A percentile compares a stretch with the other conserved stretches of the same genome.
These are phyloP conservation scores for Mycosphaerella sp. DNA, from an alignment of 2,329 filamentous ascomycete genomes.

Conservation along the genomic window DNA sequence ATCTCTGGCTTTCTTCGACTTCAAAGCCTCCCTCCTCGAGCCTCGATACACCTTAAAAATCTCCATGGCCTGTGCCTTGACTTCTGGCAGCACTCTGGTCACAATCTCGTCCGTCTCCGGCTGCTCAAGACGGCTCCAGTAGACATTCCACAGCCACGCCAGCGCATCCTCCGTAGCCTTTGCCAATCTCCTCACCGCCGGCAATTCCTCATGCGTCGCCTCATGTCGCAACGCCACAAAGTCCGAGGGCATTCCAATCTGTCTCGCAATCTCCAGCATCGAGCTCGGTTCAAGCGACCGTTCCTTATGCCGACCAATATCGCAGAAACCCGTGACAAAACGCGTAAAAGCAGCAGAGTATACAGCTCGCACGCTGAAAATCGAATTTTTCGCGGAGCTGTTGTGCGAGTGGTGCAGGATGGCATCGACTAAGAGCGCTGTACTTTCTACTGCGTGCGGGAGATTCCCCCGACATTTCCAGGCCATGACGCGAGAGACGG, in stretches of 20 bases:
- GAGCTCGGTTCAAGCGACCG: slow-evolving; percentile 54
- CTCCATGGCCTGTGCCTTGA: slow-evolving; percentile 30
- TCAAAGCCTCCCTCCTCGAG: slow-evolving; percentile 28
- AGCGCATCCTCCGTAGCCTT: slow-evolving; percentile 64
- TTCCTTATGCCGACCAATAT: slow-evolving; percentile 61
- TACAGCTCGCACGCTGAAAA: slow-evolving; percentile 59
- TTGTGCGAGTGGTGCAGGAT: slow-evolving; percentile 58
- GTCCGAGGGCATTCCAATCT: slow-evolving; percentile 62
- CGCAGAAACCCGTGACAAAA: slow-evolving; percentile 74
- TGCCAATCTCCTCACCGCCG: slow-evolving; percentile 66
- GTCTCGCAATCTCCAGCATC: slow-evolving; percentile 67
- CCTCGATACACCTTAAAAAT: slow-evolving; percentile 27
- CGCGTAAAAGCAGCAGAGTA: slow-evolving; percentile 64
- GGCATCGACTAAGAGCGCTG: slow-evolving; percentile 65
- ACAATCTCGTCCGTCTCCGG: slow-evolving; percentile 23
- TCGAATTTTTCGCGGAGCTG: slow-evolving; percentile 35
- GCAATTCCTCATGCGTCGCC: slow-evolving; percentile 82
- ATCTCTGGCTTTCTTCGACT: slow-evolving; percentile 29
- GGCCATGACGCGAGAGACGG: slow-evolving; percentile 37
- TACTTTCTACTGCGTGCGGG: slow-evolving; percentile 74
- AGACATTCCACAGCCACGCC: slow-evolving; percentile 82
- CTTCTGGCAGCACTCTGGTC: slow-evolving; percentile 30
- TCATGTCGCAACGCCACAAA: slow-evolving; percentile 89
- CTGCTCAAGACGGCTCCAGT: slow-evolving; percentile 59
- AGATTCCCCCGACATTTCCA: slow-evolving; percentile 69